Base-by-base conservation (phyloP, 192 early-diverging fungal genomes). In the Oehlia diaphana region DNA sequence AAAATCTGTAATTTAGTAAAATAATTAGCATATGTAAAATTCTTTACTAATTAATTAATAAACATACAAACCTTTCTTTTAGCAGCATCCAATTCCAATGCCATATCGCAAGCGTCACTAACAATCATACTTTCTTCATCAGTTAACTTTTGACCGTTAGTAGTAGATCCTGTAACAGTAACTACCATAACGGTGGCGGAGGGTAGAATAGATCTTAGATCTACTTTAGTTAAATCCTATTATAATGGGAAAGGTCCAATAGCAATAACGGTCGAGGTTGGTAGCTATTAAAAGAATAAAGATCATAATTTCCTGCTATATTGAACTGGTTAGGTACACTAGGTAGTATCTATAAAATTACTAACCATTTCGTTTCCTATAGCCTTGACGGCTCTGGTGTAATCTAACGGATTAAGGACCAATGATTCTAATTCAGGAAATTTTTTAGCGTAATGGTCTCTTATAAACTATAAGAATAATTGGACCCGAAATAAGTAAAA, bases 361-460 rank as follows among this genome's bases (percentile, higher is more conserved):
- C 64, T 21, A 63, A 77, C 76, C 72, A 84, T 84, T 68, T 94
- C 88, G 69, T 92, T 92, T 23, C 91, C 96, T 77, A 97, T 96
- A 4, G 88, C 83, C 81, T 89, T 92, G 13, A 98, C 95, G 0
- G 94, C 91, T 10, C 92, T 87, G 23, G 95, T 93, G 87, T 97
- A 99, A 76, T 97, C 96, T 9, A 95, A 81, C 1, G 98, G 92
- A 74, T 94, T 94, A 3, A 88, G 91, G 9, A 99, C 91, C n/a
- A 99, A 86, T 16, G 91, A 89, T 84, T 97, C 96, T 8, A 99
- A 88, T 81, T 98, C 98, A 0, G 97, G 96, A 79, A 99, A 98
- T 44, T 92, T 90, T 63, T 88, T 81, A 39, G 91, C 92, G 84
- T 97, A 99, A 73, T 95, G 93, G 83, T 99, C 97, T n/a, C 91